Percentiles rank a stretch among this genome's conserved stretches.
Evolutionary conservation across 495 filamentous ascomycete genomes (phyloP).

Genomic region (Poronia punctata): DNA sequence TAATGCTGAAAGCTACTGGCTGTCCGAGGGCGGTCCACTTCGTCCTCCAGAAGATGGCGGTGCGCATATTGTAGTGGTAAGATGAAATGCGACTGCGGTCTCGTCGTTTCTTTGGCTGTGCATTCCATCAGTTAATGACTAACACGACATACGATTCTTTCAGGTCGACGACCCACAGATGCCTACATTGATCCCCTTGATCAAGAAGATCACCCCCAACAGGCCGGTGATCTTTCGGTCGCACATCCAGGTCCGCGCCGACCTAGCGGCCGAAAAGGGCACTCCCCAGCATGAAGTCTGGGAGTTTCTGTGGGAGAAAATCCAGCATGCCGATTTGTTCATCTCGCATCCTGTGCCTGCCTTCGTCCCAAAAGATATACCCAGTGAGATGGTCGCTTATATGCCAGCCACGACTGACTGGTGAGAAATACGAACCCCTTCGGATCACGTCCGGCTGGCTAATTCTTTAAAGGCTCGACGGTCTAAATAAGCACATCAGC

Average conservation of each 20-base stretch:
- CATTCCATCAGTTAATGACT: not conserved
- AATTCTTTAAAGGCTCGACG: constrained; percentile 58
- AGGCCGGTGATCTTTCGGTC: constrained; percentile 74
- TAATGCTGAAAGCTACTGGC: constrained; percentile 75
- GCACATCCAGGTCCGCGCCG: constrained; percentile 79
- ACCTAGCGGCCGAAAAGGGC: constrained; percentile 55
- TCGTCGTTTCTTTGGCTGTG: not conserved
- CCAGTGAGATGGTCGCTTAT: constrained; percentile 61
- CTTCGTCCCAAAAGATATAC: constrained; percentile 69
- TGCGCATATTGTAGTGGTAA: constrained; percentile 69
- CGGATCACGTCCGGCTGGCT: not conserved
- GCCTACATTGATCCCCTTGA: constrained; percentile 72
- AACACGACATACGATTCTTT: not conserved
- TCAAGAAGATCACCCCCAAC: constrained; percentile 63
- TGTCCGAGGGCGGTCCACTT: constrained; percentile 59
- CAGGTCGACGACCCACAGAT: constrained; percentile 82
- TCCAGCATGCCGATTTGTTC: constrained; percentile 68
- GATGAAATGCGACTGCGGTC: constrained; percentile 7
- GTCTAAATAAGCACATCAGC: constrained; percentile 71
- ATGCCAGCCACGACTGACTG: constrained; percentile 84
- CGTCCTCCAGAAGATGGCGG: constrained; percentile 61
- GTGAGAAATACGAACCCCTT: constrained; percentile 25
- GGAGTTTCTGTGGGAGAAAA: constrained; percentile 68
- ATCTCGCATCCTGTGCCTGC: constrained; percentile 74
- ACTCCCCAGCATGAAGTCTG: constrained; percentile 69